Evolutionary conservation across 345 rosid genomes (phyloP).

Genomic region (Brassica napus): Da-Ae NC_063434.1:12627501-12628000

Average conservation of each 20-base stretch:
- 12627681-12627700: not conserved
- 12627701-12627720: constrained; percentile 10
- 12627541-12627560: constrained; percentile 86
- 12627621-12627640: constrained; percentile 79
- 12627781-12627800: not conserved
- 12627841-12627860: not conserved
- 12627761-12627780: constrained; percentile 36
- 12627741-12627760: constrained; percentile 27
- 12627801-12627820: constrained; percentile 35
- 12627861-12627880: constrained; percentile 8
- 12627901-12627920: constrained; percentile 34
- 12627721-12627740: constrained; percentile 3
- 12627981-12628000: not conserved
- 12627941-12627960: constrained; percentile 39
- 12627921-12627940: constrained; percentile 74
- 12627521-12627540: constrained; percentile 44
- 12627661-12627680: constrained; percentile 5
- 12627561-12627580: constrained; percentile 83
- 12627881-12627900: constrained; percentile 7
- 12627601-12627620: constrained; percentile 84
- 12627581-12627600: constrained; percentile 93
- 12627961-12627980: constrained; percentile 20
- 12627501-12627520: not conserved
- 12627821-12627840: constrained; percentile 15
- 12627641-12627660: not conserved